Conservation (phyloP, 129 eudicot species). For the Saussurea involucrata region DNA sequence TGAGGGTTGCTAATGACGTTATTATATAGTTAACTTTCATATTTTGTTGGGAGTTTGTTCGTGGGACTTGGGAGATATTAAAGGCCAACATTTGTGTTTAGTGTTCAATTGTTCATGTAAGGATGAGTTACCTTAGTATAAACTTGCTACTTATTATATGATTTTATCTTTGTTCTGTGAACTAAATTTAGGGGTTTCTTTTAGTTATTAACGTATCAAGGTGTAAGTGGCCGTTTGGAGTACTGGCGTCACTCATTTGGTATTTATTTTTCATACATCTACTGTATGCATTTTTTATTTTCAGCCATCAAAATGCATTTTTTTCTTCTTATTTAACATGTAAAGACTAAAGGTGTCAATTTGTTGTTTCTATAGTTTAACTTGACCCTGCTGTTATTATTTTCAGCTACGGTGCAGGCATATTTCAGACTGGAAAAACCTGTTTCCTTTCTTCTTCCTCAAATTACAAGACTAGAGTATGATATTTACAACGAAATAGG, state of each 20-base stretch:
- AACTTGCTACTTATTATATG: not conserved
- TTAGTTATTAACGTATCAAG: not conserved
- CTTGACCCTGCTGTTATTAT: conserved; percentile 13
- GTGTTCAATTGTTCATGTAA: not conserved
- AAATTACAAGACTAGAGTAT: conserved; percentile 60
- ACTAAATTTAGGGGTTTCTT: not conserved
- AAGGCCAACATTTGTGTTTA: not conserved
- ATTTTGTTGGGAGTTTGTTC: not conserved
- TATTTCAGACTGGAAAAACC: conserved; percentile 66
- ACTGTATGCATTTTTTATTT: not conserved
- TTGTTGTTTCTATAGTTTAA: not conserved
- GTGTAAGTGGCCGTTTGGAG: not conserved
- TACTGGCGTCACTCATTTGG: not conserved
- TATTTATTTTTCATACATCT: not conserved
- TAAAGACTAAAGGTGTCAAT: not conserved
- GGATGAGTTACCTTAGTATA: not conserved
- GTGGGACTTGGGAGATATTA: not conserved
- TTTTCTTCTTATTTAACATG: not conserved
- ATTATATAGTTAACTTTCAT: not conserved
- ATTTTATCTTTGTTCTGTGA: not conserved
- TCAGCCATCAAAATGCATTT: not conserved
- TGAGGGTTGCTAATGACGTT: not conserved
- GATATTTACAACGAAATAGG: conserved; percentile 72
- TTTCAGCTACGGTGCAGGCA: conserved; percentile 69
- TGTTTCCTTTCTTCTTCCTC: conserved; percentile 52